phyloP scores from a whole-genome alignment of 805 yeast species.

The Wickerhamomyces queroliae region DNA sequence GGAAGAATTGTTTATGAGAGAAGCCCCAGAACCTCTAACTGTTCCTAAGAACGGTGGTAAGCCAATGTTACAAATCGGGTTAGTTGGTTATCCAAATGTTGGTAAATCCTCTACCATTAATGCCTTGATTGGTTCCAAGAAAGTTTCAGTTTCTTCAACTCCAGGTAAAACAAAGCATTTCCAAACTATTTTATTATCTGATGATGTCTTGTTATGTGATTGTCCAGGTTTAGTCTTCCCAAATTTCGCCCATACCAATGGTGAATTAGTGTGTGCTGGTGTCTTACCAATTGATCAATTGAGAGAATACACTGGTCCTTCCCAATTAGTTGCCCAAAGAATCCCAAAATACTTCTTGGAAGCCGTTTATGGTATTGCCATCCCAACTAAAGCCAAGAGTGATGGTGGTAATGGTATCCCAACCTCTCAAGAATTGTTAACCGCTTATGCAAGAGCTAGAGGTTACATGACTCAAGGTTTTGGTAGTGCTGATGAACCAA shows the following conservation, averaged over 20 bases:
- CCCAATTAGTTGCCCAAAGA: constrained; percentile 77
- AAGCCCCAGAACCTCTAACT: constrained; percentile 66
- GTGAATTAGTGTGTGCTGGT: constrained; percentile 96
- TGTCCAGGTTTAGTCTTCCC: constrained; percentile 99
- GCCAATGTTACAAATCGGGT: constrained; percentile 76
- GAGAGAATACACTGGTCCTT: constrained; percentile 87
- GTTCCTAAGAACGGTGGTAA: constrained; percentile 54
- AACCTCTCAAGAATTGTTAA: constrained; percentile 81
- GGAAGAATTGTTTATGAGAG: constrained; percentile 68
- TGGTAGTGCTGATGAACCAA: constrained; percentile 93
- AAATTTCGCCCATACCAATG: constrained; percentile 92
- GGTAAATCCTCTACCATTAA: constrained; percentile 98
- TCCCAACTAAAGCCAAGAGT: constrained; percentile 63
- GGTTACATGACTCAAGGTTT: constrained; percentile 97
- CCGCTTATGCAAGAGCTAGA: constrained; percentile 92
- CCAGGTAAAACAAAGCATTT: constrained; percentile 99
- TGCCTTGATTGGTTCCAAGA: constrained; percentile 92
- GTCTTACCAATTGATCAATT: constrained; percentile 97
- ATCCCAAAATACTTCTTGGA: constrained; percentile 86
- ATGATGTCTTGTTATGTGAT: constrained; percentile 84
- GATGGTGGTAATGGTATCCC: constrained; percentile 92
- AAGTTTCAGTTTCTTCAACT: constrained; percentile 96
- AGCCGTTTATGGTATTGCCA: constrained; percentile 89
- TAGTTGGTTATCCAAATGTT: constrained; percentile 96
- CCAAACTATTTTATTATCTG: constrained; percentile 87